phyloP scores from a whole-genome alignment of 2,329 filamentous ascomycete species.

The Sarocladium strictum region DNA sequence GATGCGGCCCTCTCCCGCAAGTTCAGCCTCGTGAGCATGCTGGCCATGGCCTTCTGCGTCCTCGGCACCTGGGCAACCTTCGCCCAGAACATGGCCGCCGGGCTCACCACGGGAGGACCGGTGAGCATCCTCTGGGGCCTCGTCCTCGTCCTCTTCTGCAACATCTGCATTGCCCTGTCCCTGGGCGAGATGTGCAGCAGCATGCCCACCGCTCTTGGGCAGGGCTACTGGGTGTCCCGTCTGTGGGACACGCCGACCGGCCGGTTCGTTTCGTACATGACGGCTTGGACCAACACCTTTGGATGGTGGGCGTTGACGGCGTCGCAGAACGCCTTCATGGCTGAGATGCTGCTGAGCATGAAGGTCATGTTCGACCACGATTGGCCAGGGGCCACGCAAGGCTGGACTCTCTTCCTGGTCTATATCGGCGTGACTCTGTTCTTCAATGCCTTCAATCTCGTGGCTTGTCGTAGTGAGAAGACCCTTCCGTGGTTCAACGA shows the following conservation, averaged over 20 bases:
- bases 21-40: slow-evolving; percentile 42
- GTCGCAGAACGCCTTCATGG: slow-evolving; percentile 44
- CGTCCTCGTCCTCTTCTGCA: slow-evolving; percentile 37
- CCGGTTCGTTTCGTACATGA: slow-evolving; percentile 41
- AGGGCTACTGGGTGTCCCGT: slow-evolving; percentile 38
- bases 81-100: slow-evolving; percentile 32
- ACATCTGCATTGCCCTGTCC: slow-evolving; percentile 39
- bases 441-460: slow-evolving; percentile 36
- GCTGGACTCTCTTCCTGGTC: slow-evolving; percentile 42
- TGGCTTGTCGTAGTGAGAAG: slow-evolving; percentile 30
- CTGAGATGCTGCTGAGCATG: slow-evolving; percentile 42
- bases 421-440: slow-evolving; percentile 38
- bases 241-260: slow-evolving; percentile 27
- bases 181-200: slow-evolving; percentile 42
- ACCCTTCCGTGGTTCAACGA: slow-evolving; percentile 37
- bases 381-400: slow-evolving; percentile 29
- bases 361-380: slow-evolving; percentile 37
- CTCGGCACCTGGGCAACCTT: slow-evolving; percentile 48
- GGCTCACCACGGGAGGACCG: slow-evolving; percentile 39
- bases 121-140: slow-evolving; percentile 42
- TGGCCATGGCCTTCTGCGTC: slow-evolving; percentile 43
- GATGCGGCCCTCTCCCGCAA: slow-evolving; percentile 23
- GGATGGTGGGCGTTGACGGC: slow-evolving; percentile 47
- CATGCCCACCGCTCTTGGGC: slow-evolving; percentile 47
- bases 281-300: slow-evolving; percentile 48